These are phyloP conservation scores for Ophiognomonia clavigignenti-juglandacearum DNA, from an alignment of 2,329 filamentous ascomycete species.

Conservation along the genomic window DNA sequence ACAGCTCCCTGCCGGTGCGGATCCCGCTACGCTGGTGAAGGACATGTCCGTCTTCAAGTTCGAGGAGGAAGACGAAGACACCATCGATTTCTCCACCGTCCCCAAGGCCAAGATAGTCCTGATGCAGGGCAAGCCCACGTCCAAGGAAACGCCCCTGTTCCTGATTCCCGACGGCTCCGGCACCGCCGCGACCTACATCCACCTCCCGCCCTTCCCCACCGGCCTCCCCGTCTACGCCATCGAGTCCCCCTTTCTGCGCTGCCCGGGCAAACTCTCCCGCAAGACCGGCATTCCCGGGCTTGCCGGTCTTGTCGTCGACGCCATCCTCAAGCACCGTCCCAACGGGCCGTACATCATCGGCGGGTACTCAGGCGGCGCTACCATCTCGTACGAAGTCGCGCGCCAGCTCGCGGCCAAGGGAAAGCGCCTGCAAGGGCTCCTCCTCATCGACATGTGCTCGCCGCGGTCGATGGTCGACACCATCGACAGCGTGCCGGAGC, in stretches of 20 bases:
- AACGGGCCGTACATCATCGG: constrained; percentile 23
- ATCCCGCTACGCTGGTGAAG: constrained; percentile 9
- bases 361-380: constrained; percentile 21
- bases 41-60: constrained; percentile 12
- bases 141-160: constrained; percentile 21
- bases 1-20: background rate
- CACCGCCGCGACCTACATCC: constrained; percentile 22
- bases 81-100: constrained; percentile 9
- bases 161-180: constrained; percentile 25
- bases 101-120: constrained; percentile 21
- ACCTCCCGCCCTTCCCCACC: constrained; percentile 21
- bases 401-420: constrained; percentile 17
- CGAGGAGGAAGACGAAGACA: constrained; percentile 12
- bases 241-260: constrained; percentile 24
- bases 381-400: constrained; percentile 22
- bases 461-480: constrained; percentile 13
- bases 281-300: constrained; percentile 18
- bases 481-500: constrained; percentile 10
- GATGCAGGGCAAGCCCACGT: constrained; percentile 20
- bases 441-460: constrained; percentile 21
- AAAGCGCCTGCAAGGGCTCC: constrained; percentile 17
- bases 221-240: constrained; percentile 22
- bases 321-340: constrained; percentile 18
- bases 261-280: constrained; percentile 17
- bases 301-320: constrained; percentile 18